Evolutionary conservation across 805 yeast genomes (phyloP), one percentile per base, ranked within the genome.

Genomic region (Kluyveromyces starmeri): DNA sequence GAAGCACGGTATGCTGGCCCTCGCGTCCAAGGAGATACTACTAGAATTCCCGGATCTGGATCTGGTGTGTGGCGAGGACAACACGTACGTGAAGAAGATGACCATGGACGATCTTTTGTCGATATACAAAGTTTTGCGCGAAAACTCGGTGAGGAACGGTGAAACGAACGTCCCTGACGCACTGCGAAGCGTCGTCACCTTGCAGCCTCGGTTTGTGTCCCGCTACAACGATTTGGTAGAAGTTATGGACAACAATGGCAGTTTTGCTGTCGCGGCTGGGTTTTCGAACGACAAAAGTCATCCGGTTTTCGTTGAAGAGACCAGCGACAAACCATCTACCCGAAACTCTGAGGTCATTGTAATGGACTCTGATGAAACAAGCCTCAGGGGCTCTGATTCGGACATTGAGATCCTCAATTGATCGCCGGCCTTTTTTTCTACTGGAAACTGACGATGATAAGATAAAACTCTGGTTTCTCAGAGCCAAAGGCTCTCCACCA

Each of bases 181-280:
- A 22, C 21, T 58, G 22, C 41, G 39, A 10, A 48, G 43, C 5
- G 33, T 32, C 7, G 37, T 57, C 2, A 34, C 32, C 3, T 39
- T 47, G 12, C 48, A 51, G 24, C 49, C 48, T 10, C 45, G 63
- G 17, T 58, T 58, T 46, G 56, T 57, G 1, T 46, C 55, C 2
- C 49, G 63, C 13, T 58, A 51, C 35, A 58, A 58, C 30, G 46
- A 54, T 1, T 33, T 58, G 19, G 62, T 58, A 1, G 63, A 58
- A 33, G 26, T 56, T 20, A 50, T 60, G 5, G 58, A 55, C 23
- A 53, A 53, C 28, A 35, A 41, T 20, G 62, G 61, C 2, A 51
- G 58, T 7, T 41, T 58, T 11, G 32, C 40, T 4, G 53, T 54
- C 24, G 48, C 54, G 4, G 40, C 40, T 20, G 59, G 58, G 1